phyloP scores from a whole-genome alignment of 1,284 basidiomycete genomes.

The Cryptococcus depauperatus region DNA sequence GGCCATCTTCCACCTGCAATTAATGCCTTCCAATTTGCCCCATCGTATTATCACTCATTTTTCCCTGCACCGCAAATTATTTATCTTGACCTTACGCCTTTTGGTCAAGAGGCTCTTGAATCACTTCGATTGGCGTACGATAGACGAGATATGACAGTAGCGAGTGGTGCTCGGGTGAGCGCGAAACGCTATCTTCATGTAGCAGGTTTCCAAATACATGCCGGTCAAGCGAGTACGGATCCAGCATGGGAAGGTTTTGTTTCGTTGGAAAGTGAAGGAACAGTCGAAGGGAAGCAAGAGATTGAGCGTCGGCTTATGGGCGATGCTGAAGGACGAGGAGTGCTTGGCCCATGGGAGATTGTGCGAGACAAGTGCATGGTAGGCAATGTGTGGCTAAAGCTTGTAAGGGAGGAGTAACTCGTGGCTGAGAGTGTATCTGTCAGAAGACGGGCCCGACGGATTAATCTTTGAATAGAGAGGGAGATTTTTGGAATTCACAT shows the following conservation, averaged over 20 bases:
- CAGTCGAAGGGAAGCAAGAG: slow-evolving; percentile 38
- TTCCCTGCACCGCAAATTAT: slow-evolving; percentile 41
- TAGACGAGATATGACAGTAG: slow-evolving; percentile 39
- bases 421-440: too few relatives aligned
- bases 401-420: slow-evolving; percentile 24
- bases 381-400: slow-evolving; percentile 42
- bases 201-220: slow-evolving; percentile 37
- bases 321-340: slow-evolving; percentile 14
- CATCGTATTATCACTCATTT: slow-evolving; percentile 45
- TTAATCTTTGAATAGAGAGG: too few relatives aligned
- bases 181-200: slow-evolving; percentile 46
- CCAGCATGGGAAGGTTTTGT: slow-evolving; percentile 43
- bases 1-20: slow-evolving; percentile 42
- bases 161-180: slow-evolving; percentile 39
- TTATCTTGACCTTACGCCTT: slow-evolving; percentile 42
- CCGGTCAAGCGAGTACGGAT: slow-evolving; percentile 1
- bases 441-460: too few relatives aligned
- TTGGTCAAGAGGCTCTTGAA: slow-evolving; percentile 26
- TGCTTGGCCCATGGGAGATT: slow-evolving; percentile 40
- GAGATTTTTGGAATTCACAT: too few relatives aligned
- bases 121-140: slow-evolving; percentile 42
- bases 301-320: slow-evolving; percentile 32
- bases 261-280: slow-evolving; percentile 43
- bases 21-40: slow-evolving; percentile 41
- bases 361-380: slow-evolving; percentile 41